A percentile compares a stretch with the other conserved stretches of the same genome.
phyloP scores from a whole-genome alignment of 2,329 filamentous ascomycete species.

The Pseudogymnoascus sp. region DNA sequence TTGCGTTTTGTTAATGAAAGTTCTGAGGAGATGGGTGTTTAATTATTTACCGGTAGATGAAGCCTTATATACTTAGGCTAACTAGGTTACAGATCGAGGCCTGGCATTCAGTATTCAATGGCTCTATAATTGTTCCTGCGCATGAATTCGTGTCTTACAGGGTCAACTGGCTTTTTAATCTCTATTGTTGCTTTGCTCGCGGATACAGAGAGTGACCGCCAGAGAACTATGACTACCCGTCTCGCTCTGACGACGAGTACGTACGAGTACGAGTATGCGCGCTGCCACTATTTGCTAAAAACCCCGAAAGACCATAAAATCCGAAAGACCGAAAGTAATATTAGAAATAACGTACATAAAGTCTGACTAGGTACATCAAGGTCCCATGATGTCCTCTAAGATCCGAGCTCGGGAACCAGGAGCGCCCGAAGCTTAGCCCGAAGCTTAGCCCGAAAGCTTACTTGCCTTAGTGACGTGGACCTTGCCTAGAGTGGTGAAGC shows the following conservation, averaged over 20 bases:
- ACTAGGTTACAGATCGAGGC: neutral
- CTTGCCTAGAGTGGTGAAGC: neutral
- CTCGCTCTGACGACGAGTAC: neutral
- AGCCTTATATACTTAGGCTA: neutral
- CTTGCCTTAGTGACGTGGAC: neutral
- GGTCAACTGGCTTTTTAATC: neutral
- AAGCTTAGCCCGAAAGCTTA: neutral
- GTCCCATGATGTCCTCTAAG: neutral
- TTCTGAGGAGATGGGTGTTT: neutral
- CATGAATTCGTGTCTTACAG: neutral
- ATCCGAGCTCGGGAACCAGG: neutral
- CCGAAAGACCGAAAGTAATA: neutral
- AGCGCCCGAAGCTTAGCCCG: neutral
- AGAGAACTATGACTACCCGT: neutral
- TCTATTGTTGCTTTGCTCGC: neutral
- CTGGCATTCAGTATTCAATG: neutral
- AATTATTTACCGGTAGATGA: neutral
- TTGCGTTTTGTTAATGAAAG: neutral
- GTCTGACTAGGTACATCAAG: neutral
- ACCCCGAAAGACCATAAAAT: neutral
- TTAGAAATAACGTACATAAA: neutral
- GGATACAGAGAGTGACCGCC: neutral
- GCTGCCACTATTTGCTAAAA: neutral
- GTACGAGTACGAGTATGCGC: neutral
- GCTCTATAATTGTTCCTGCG: neutral